phyloP scores from a whole-genome alignment of 495 filamentous ascomycete species.

The Sordaria brevicollis region DNA sequence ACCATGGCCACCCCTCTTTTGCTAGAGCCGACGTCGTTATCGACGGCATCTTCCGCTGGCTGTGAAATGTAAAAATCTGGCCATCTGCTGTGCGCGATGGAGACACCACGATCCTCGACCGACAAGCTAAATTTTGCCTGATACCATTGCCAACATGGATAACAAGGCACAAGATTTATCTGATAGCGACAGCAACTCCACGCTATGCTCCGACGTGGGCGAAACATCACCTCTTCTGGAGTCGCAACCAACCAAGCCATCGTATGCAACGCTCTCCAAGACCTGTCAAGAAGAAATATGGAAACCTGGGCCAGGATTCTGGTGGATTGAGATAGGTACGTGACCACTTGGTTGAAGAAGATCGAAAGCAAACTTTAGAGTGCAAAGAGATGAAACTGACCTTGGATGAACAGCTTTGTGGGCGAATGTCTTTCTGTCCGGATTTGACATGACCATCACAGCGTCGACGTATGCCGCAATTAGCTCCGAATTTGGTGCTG shows the following conservation, averaged over 20 bases:
- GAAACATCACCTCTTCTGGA: conserved; percentile 15
- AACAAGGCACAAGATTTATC: neutral
- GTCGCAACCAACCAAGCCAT: conserved; percentile 6
- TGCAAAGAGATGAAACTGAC: neutral
- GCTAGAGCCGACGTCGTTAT: neutral
- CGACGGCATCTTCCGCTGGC: neutral
- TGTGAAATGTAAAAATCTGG: neutral
- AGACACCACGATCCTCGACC: neutral
- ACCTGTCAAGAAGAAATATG: conserved; percentile 9
- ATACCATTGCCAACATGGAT: neutral
- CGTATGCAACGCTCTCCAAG: conserved; percentile 14
- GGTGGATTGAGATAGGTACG: conserved; percentile 30
- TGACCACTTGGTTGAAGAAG: neutral
- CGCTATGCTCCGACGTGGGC: neutral
- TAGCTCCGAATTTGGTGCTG: conserved; percentile 43
- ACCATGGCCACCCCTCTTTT: neutral
- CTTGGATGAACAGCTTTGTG: conserved; percentile 39
- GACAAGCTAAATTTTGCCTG: neutral
- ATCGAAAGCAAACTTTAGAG: conserved; percentile 5
- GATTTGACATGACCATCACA: conserved; percentile 57
- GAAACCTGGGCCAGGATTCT: conserved; percentile 22
- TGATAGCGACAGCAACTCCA: neutral
- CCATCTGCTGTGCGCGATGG: neutral
- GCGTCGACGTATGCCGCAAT: conserved; percentile 57
- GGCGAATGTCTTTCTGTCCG: conserved; percentile 54